Percentiles rank a stretch among this genome's conserved stretches.
phyloP scores from a whole-genome alignment of 2,329 filamentous ascomycete genomes.

The Trichoderma sp. region DNA sequence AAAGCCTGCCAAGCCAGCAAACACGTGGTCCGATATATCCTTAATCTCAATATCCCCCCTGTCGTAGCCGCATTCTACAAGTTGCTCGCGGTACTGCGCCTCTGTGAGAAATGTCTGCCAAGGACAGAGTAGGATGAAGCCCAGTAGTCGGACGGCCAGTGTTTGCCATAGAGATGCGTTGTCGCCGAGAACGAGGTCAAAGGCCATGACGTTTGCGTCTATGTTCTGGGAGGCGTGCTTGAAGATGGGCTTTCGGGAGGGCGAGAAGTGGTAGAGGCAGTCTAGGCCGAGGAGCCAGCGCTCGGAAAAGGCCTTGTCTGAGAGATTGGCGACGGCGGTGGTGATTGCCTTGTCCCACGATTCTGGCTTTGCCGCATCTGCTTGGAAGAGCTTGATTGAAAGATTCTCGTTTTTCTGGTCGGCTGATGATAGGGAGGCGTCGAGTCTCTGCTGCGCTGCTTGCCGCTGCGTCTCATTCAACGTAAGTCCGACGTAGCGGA shows the following conservation, averaged over 20 bases:
- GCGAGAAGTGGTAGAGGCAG: constrained; percentile 60
- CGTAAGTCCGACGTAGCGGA: constrained; percentile 59
- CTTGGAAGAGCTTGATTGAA: constrained; percentile 48
- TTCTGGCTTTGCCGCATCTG: constrained; percentile 53
- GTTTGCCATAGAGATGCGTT: constrained; percentile 37
- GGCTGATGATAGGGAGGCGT: neutral
- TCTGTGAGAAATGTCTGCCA: constrained; percentile 53
- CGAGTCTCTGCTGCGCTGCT: constrained; percentile 39
- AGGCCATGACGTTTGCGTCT: constrained; percentile 56
- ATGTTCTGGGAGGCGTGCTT: constrained; percentile 46
- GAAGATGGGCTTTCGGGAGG: constrained; percentile 54
- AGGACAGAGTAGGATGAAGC: constrained; percentile 53
- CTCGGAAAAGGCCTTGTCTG: constrained; percentile 33
- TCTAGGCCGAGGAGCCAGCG: constrained; percentile 60
- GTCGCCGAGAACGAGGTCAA: constrained; percentile 54
- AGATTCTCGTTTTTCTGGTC: neutral
- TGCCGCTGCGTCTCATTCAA: constrained; percentile 51
- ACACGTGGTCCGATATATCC: constrained; percentile 59
- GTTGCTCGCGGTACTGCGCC: constrained; percentile 48
- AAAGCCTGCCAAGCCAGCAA: constrained; percentile 52
- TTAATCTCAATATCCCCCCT: constrained; percentile 46
- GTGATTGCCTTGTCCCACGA: constrained; percentile 44
- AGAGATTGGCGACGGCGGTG: constrained; percentile 30
- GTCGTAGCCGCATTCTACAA: constrained; percentile 54
- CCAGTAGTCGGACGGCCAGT: constrained; percentile 47